Percentiles rank a stretch among this genome's conserved stretches.
Evolutionary conservation across 208 protist species (phyloP).

Genomic region (Trypanosoma mega): DNA sequence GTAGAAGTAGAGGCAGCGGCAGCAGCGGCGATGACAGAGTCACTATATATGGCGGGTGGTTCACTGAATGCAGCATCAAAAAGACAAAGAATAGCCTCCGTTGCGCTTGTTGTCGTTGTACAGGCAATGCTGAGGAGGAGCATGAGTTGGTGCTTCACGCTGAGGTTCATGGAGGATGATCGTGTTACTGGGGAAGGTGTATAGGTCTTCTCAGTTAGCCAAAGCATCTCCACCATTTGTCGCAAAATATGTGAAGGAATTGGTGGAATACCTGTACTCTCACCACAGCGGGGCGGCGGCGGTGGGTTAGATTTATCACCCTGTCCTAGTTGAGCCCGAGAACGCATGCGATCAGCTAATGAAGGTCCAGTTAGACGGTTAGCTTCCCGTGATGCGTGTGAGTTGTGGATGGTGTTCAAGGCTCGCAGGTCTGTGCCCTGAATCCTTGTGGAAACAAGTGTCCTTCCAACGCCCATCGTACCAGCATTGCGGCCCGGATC

Average conservation of each 20-base stretch:
- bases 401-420: too few species aligned
- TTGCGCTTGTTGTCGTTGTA: slow-evolving; percentile 6
- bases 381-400: too few species aligned
- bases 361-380: too few species aligned
- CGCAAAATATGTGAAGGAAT: slow-evolving; percentile 13
- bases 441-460: too few species aligned
- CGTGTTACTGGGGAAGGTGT: not conserved
- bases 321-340: not conserved
- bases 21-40: not conserved
- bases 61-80: slow-evolving; percentile 17
- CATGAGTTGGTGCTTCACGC: slow-evolving; percentile 16
- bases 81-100: slow-evolving; percentile 18
- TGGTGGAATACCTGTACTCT: not conserved
- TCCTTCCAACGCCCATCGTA: too few species aligned
- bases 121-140: slow-evolving; percentile 18
- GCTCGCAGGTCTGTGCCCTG: too few species aligned
- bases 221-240: slow-evolving; percentile 22
- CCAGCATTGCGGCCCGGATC: too few species aligned
- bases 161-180: slow-evolving; percentile 4
- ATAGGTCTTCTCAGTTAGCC: slow-evolving; percentile 3
- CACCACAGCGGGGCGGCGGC: too few species aligned
- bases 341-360: too few species aligned
- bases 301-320: not conserved
- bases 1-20: not conserved
- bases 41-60: not conserved